Conservation (phyloP, 139 green algal species). For the Trebouxia sp. region DNA sequence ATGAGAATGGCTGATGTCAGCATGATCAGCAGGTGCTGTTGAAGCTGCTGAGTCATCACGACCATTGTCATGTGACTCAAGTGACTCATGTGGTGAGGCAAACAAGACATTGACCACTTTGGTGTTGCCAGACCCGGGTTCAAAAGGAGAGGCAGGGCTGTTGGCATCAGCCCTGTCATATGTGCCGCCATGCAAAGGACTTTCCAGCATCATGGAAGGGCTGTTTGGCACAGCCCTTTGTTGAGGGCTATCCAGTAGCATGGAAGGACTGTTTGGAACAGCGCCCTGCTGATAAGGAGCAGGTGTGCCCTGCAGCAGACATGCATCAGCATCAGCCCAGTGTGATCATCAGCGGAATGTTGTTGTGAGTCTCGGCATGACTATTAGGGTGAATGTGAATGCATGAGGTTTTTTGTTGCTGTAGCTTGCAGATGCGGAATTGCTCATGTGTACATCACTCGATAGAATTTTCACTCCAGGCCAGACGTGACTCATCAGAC, state of each 20-base stretch:
- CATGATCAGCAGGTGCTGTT: not conserved
- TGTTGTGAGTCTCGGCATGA: too few species aligned
- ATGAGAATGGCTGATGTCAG: not conserved
- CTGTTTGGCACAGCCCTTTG: not conserved
- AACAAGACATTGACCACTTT: constrained; percentile 1
- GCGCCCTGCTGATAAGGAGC: not conserved
- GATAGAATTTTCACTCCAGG: too few species aligned
- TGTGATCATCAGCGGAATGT: too few species aligned
- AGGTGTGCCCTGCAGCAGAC: constrained; percentile 3
- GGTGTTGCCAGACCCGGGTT: constrained; percentile 8
- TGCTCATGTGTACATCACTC: too few species aligned
- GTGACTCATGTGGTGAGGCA: not conserved
- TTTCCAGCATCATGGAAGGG: not conserved
- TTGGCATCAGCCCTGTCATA: constrained; percentile 13
- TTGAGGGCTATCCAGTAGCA: not conserved
- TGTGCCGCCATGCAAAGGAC: not conserved
- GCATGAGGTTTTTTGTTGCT: too few species aligned
- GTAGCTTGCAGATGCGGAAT: too few species aligned
- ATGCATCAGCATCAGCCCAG: too few species aligned
- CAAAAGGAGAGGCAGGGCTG: constrained; percentile 13
- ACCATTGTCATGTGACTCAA: not conserved
- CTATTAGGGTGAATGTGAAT: too few species aligned
- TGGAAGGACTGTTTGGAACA: not conserved
- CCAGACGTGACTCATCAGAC: too few species aligned
- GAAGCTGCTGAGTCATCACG: constrained; percentile 20